A percentile compares a stretch with the other conserved stretches of the same genome.
These are phyloP conservation scores for Chaetomium sp. DNA, from an alignment of 2,329 filamentous ascomycete species.

Conservation along the genomic window DNA sequence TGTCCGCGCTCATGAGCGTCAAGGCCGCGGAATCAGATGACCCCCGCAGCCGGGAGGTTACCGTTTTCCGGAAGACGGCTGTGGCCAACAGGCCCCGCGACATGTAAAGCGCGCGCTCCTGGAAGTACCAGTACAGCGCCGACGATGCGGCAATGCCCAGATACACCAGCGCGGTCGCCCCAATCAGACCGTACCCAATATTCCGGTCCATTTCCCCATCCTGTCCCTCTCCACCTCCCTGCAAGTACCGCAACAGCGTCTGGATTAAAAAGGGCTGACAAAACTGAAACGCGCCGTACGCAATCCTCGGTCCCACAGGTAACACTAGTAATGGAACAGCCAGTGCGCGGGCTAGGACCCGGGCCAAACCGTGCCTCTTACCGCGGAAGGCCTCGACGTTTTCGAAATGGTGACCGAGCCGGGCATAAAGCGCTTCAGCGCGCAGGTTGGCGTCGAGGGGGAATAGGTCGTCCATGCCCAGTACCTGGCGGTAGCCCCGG, in stretches of 20 bases:
- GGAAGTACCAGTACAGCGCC: slow-evolving; percentile 30
- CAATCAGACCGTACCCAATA: slow-evolving; percentile 31
- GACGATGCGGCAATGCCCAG: slow-evolving; percentile 30
- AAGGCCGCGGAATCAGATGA: slow-evolving; percentile 29
- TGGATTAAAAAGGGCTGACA: slow-evolving; percentile 40
- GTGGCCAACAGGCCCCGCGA: slow-evolving; percentile 26
- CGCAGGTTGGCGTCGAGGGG: slow-evolving; percentile 24
- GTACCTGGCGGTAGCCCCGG: slow-evolving; percentile 28
- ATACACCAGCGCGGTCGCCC: slow-evolving; percentile 28
- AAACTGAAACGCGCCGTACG: slow-evolving; percentile 35
- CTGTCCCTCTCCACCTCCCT: slow-evolving; percentile 13
- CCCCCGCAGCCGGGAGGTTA: slow-evolving; percentile 20
- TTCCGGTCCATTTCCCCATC: slow-evolving; percentile 19
- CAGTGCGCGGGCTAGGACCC: slow-evolving; percentile 27
- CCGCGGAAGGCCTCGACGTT: slow-evolving; percentile 10
- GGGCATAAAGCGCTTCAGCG: slow-evolving; percentile 17
- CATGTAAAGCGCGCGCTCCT: slow-evolving; percentile 27
- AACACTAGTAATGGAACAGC: slow-evolving; percentile 27
- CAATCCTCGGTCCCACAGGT: slow-evolving; percentile 33
- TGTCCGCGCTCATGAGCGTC: slow-evolving; percentile 35
- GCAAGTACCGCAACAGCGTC: slow-evolving; percentile 30
- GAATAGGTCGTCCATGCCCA: slow-evolving; percentile 29
- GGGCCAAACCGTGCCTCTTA: slow-evolving; percentile 26
- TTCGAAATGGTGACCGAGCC: slow-evolving; percentile 11
- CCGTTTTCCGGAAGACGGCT: slow-evolving; percentile 30